These are phyloP conservation scores for Metschnikowia kofuensis DNA, from an alignment of 805 yeast genomes.

Conservation along the genomic window DNA sequence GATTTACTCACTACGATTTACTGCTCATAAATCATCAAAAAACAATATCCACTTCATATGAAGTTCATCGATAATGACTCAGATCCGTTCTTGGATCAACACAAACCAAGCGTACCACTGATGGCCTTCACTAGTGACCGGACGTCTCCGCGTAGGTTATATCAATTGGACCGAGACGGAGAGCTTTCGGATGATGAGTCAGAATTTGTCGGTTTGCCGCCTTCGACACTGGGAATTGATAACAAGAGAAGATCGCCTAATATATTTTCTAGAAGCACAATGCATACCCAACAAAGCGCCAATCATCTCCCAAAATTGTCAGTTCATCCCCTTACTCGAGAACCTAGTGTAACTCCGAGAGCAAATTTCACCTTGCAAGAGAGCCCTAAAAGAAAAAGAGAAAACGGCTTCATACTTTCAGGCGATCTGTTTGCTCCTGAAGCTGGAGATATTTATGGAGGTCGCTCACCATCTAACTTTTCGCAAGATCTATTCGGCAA, in stretches of 20 bases:
- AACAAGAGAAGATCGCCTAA: slow-evolving; percentile 41
- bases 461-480: slow-evolving; percentile 26
- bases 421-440: slow-evolving; percentile 45
- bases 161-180: slow-evolving; percentile 22
- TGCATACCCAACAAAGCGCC: slow-evolving; percentile 15
- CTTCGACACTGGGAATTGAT: slow-evolving; percentile 29
- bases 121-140: slow-evolving; percentile 40
- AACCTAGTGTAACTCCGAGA: slow-evolving; percentile 46
- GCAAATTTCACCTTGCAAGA: slow-evolving; percentile 58
- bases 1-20: too few species aligned
- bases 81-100: slow-evolving; percentile 33
- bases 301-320: slow-evolving; percentile 2
- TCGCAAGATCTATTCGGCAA: slow-evolving; percentile 32
- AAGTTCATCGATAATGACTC: background rate
- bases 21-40: too few species aligned
- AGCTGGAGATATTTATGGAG: slow-evolving; percentile 36
- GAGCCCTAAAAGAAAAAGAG: slow-evolving; percentile 65
- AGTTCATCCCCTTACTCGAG: slow-evolving; percentile 12
- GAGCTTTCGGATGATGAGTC: slow-evolving; percentile 24
- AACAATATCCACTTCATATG: background rate
- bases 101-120: slow-evolving; percentile 33
- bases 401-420: slow-evolving; percentile 24
- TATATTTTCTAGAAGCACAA: slow-evolving; percentile 39
- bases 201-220: slow-evolving; percentile 24
- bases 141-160: slow-evolving; percentile 36